Evolutionary conservation across 192 early-diverging fungal species (phyloP).

Genomic region (Backusella liffmaniae): DNA sequence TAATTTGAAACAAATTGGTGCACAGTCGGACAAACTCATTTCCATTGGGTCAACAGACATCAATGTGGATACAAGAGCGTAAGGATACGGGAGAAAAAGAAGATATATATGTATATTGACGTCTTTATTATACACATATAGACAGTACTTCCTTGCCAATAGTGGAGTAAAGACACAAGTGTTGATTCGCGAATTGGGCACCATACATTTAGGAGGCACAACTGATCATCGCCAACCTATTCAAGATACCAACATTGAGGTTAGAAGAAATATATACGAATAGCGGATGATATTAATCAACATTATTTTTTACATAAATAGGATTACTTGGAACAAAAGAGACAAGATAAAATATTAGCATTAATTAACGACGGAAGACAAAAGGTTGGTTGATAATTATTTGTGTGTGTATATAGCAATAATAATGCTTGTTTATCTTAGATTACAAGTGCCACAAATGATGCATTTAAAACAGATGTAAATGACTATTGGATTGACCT

Average conservation of each 20-base stretch:
- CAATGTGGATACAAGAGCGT: slow-evolving; percentile 49
- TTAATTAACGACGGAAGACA: slow-evolving; percentile 72
- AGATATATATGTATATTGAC: neutral
- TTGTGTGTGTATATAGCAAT: neutral
- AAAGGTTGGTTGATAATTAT: slow-evolving; percentile 25
- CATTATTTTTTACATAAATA: neutral
- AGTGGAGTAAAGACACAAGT: slow-evolving; percentile 77
- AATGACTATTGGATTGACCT: slow-evolving; percentile 7
- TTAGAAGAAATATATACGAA: neutral
- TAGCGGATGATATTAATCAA: neutral
- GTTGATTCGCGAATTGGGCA: slow-evolving; percentile 56
- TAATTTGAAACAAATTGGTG: slow-evolving; percentile 86
- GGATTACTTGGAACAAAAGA: slow-evolving; percentile 69
- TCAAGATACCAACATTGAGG: slow-evolving; percentile 82
- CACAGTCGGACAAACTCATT: slow-evolving; percentile 73
- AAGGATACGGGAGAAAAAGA: slow-evolving; percentile 4
- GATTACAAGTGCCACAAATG: slow-evolving; percentile 9
- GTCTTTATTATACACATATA: slow-evolving; percentile 3
- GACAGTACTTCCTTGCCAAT: slow-evolving; percentile 74
- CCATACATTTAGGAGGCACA: slow-evolving; percentile 67
- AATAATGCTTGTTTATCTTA: neutral
- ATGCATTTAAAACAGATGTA: slow-evolving; percentile 2
- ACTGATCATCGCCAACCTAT: slow-evolving; percentile 73
- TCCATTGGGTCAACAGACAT: slow-evolving; percentile 40
- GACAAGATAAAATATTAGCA: slow-evolving; percentile 72